Conservation (phyloP, 805 yeast species). For the Sugiyamaella chiloensis region DNA sequence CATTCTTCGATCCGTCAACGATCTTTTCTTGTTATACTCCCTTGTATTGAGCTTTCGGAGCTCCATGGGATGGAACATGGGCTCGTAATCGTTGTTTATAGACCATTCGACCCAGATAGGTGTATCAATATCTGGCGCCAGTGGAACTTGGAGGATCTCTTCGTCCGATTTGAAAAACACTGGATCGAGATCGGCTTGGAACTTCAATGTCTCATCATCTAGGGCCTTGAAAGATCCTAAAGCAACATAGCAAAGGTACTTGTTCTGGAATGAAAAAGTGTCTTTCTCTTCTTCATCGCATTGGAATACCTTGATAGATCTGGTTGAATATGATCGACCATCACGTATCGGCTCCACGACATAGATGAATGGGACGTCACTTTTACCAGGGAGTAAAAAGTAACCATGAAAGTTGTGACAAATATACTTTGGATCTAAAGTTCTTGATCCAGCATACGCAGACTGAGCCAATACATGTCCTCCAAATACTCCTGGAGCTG, state of each 20-base stretch:
- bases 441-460: slow-evolving; percentile 25
- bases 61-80: slow-evolving; percentile 30
- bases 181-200: slow-evolving; percentile 19
- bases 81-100: slow-evolving; percentile 12
- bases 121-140: slow-evolving; percentile 30
- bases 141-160: slow-evolving; percentile 16
- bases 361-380: slow-evolving; percentile 30
- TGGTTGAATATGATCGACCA: slow-evolving; percentile 27
- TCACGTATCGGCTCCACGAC: slow-evolving; percentile 27
- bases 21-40: slow-evolving; percentile 19
- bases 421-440: slow-evolving; percentile 22
- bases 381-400: slow-evolving; percentile 29
- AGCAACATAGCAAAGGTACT: slow-evolving; percentile 21
- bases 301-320: slow-evolving; percentile 30
- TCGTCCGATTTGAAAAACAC: slow-evolving; percentile 15
- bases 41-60: slow-evolving; percentile 29
- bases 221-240: slow-evolving; percentile 20
- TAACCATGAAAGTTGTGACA: slow-evolving; percentile 29
- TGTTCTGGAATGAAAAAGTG: slow-evolving; percentile 19
- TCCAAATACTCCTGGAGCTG: slow-evolving; percentile 28
- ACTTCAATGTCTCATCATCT: slow-evolving; percentile 16
- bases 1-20: slow-evolving; percentile 25
- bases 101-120: slow-evolving; percentile 24
- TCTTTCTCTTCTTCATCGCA: slow-evolving; percentile 21
- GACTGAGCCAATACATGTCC: slow-evolving; percentile 33